Base-by-base conservation (phyloP, 495 filamentous ascomycete genomes). In the Usnea hakonensis region DNA sequence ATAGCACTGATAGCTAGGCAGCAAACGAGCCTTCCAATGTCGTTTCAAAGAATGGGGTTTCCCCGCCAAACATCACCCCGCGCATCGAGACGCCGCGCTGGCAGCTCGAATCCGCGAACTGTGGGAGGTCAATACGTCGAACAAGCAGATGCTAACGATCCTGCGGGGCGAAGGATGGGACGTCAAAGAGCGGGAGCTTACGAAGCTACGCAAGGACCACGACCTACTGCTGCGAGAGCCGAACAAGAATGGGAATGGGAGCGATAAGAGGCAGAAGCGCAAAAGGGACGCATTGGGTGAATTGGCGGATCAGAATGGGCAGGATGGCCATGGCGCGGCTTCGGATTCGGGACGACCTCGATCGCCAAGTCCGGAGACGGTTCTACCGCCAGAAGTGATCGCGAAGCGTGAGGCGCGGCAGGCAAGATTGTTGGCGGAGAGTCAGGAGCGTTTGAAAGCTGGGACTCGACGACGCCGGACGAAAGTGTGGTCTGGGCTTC, bases 31-130 rank as follows among this genome's bases (percentile, higher is more conserved):
- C 32, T 89, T 84, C 65, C 87, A 90, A 69, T 81, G 78, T 14
- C 86, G 89, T 62, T 90, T 90, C 74, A 87, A 83, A 67, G 78
- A 83, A 71, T 94, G 90, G 90, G 79, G 81, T 0, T 94, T 92
- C 63, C 89, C 90, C 5, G 82, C 78, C 62, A 90, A 88, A 70
- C 83, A 85, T 64, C 86, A 84, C 64, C 85, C 83, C 13, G 82
- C 82, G 7, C 85, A 87, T 71, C 87, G 86, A 68, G 87, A 89
- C 68, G 72, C 76, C 30, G 75, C 73, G 16, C 79, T 94, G 13
- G 82, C 89, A 23, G 81, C 77, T 4, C 81, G 89, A 1, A 80
- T 90, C 48, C 83, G 83, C 63, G 79, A 90, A 76, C 81, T 94
- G 64, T 94, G 89, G 89, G 85, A 88, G 68, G 74, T 75, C 38